These are phyloP conservation scores for Naganishia liquefaciens DNA, from an alignment of 1,284 basidiomycete species.

Conservation along the genomic window DNA sequence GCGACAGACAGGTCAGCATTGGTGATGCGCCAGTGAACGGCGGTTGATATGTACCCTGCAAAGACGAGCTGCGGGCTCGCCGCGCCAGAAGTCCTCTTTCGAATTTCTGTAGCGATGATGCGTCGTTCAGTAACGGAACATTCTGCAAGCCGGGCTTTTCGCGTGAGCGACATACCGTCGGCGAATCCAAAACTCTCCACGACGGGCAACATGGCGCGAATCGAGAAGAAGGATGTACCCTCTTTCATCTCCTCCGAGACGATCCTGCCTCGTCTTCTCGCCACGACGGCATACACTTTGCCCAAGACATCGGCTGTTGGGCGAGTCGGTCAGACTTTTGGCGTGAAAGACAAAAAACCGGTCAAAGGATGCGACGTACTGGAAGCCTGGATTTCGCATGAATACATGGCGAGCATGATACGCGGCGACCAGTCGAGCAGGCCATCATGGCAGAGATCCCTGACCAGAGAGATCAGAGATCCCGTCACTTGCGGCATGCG, in stretches of 20 bases:
- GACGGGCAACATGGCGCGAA: conserved; percentile 87
- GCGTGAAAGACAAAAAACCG: not conserved
- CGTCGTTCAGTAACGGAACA: not conserved
- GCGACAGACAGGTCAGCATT: not conserved
- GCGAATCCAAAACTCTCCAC: conserved; percentile 98
- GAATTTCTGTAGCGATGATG: conserved; percentile 69
- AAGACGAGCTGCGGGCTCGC: conserved; percentile 97
- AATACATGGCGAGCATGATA: conserved; percentile 97
- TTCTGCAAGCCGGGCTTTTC: not conserved
- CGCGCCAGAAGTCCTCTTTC: conserved; percentile 92
- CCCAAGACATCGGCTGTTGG: conserved; percentile 91
- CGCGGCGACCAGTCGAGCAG: conserved; percentile 97
- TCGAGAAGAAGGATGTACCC: conserved; percentile 91
- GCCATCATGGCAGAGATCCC: conserved; percentile 84
- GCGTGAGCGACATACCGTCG: conserved; percentile 65
- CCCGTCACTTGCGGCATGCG: conserved; percentile 75
- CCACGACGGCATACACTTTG: conserved; percentile 94
- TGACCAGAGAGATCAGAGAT: conserved; percentile 81
- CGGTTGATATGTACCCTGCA: conserved; percentile 66
- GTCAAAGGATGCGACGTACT: conserved; percentile 62
- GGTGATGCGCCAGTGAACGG: not conserved
- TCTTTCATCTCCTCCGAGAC: conserved; percentile 99
- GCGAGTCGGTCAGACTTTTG: conserved; percentile 14
- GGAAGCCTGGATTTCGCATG: conserved; percentile 96
- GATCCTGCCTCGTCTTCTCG: conserved; percentile 84